A percentile compares a stretch with the other conserved stretches of the same genome.
Conservation (phyloP, 1,284 basidiomycete species). For the Leccinum solheimii region DNA sequence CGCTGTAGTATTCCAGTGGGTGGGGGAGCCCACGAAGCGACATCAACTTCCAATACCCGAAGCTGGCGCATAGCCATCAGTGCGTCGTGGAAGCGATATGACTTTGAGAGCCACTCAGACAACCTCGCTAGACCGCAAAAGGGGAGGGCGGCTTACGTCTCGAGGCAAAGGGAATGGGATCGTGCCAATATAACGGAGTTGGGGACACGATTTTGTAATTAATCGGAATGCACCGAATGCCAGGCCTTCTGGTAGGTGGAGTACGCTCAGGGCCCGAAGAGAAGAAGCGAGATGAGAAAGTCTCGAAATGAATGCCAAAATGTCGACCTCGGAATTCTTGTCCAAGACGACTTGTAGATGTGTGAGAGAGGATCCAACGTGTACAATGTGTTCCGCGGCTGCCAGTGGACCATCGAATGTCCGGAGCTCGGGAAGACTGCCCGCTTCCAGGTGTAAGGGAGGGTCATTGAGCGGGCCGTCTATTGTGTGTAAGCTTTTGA, state of each 20-base stretch:
- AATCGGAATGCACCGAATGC: slow-evolving; percentile 30
- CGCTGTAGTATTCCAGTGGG: slow-evolving; percentile 27
- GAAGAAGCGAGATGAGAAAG: slow-evolving; percentile 27
- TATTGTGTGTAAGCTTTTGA: slow-evolving; percentile 27
- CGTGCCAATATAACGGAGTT: slow-evolving; percentile 35
- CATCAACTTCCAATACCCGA: slow-evolving; percentile 30
- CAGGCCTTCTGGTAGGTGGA: slow-evolving; percentile 34
- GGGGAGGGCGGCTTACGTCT: slow-evolving; percentile 25
- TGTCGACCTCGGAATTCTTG: slow-evolving; percentile 23
- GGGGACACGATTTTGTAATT: slow-evolving; percentile 34
- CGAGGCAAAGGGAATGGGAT: slow-evolving; percentile 35
- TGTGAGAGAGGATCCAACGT: slow-evolving; percentile 28
- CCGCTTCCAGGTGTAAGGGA: slow-evolving; percentile 27
- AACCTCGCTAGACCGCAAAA: slow-evolving; percentile 12
- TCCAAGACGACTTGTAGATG: slow-evolving; percentile 31
- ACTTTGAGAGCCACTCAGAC: slow-evolving; percentile 27
- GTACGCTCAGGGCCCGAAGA: slow-evolving; percentile 34
- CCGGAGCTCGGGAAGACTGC: slow-evolving; percentile 33
- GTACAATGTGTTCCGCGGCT: slow-evolving; percentile 31
- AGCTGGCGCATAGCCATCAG: slow-evolving; percentile 32
- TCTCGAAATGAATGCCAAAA: slow-evolving; percentile 31
- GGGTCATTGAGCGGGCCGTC: slow-evolving; percentile 30
- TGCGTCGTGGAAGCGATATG: slow-evolving; percentile 27
- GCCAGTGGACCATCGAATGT: slow-evolving; percentile 31
- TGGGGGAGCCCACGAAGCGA: slow-evolving; percentile 32